Base-by-base conservation (phyloP, 495 filamentous ascomycete species). In the Podospora pseudocomata region DNA sequence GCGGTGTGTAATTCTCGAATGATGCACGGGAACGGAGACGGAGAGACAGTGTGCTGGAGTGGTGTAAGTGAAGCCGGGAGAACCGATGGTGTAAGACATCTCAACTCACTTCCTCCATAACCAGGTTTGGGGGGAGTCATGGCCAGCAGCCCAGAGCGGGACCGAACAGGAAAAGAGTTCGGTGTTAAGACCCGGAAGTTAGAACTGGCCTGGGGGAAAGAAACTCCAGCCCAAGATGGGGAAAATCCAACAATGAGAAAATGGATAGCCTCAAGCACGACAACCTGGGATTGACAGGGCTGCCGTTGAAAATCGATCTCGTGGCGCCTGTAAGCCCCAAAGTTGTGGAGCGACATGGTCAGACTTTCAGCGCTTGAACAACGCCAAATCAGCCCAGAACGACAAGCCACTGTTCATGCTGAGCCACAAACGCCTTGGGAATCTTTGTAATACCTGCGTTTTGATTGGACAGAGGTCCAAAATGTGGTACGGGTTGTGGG, bases 301-400 rank as follows among this genome's bases (percentile, higher is more conserved):
- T 5, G 15, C 9, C 39, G 39, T 49, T 5, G 39, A 49, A 13
- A 49, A 49, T 11, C 1, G 39, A 49, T 18, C 39, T 49, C 39
- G 39, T 49, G 39, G 39, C 39, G 39, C 39, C 30, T 32, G 30
- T 32, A 32, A 7, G 39, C 39, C 39, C 39, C 62, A 30, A 58
- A 60, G 5, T 15, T 6, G 62, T 64, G 67, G 63, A 63, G 39
- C 68, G 23, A 23, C 49, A 60, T 68, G 66, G 66, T 53, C n/a
- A 60, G 66, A 68, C 64, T 68, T 56, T 49, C 59, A 30, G n/a
- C 30, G 30, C 20, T 5, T 19, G 61, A 28, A 20, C 56, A 19
- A 64, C 2, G 60, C 13, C 23, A 18, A 23, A 75, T 76, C 74
- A 73, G 74, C 71, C 73, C 72, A 76, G 68, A 76, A 73, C 69